Evolutionary conservation across 163 green algal species (phyloP), one percentile per base, ranked within the genome.

Genomic region (Chlorella variabilis): DNA sequence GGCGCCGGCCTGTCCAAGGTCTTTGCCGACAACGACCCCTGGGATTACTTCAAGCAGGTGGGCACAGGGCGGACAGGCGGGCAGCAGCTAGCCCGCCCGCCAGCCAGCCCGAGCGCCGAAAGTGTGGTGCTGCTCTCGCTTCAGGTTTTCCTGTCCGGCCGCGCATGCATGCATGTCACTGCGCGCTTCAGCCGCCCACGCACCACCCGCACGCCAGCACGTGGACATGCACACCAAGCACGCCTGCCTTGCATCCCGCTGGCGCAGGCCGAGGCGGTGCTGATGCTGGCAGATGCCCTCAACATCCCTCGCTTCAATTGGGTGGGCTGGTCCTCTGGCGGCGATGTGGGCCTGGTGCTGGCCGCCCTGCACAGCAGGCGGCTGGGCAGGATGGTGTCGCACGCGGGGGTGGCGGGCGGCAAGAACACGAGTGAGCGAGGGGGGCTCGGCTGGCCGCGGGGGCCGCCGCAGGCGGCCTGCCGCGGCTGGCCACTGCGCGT

Each of bases 41-140:
- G 76, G 76, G 36, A 59, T 48, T 82, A 82, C 76, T 82, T 69
- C 63, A 76, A 75, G 25, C 76, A 82, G 76, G 75, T 45, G 39
- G 31, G 71, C 23, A 7, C 33, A 7, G 29, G 9, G 31, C 18
- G n/a, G 9, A 36, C n/a, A 27, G 7, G 29, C 31, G 9, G 29
- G 29, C n/a, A 42, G 21, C n/a, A n/a, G n/a, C n/a, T n/a, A n/a
- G n/a, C n/a, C n/a, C n/a, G n/a, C n/a, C n/a, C n/a, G n/a, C n/a
- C n/a, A n/a, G n/a, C n/a, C n/a, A n/a, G n/a, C n/a, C n/a, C n/a
- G n/a, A n/a, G n/a, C n/a, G n/a, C n/a, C n/a, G n/a, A n/a, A n/a
- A n/a, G n/a, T n/a, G n/a, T n/a, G n/a, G n/a, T n/a, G n/a, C n/a
- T n/a, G n/a, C n/a, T n/a, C n/a, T n/a, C n/a, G n/a, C n/a, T n/a